Evolutionary conservation across 1,284 basidiomycete genomes (phyloP), one percentile per base, ranked within the genome.

Genomic region (Coniophora puteana): DNA sequence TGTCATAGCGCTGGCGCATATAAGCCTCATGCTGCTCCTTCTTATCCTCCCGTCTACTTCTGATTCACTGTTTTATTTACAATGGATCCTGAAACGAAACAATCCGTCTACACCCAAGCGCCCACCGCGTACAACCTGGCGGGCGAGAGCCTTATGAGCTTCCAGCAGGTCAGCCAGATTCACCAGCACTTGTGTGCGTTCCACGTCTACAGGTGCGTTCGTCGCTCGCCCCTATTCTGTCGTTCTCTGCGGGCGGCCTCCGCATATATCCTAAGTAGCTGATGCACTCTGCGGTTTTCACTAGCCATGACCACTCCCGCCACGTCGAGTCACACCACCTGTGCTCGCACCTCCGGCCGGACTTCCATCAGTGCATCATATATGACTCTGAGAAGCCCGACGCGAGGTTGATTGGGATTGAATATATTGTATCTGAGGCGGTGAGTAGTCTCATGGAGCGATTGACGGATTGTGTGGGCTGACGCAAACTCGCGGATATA

Each of bases 111-210:
- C 16, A 31, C 30, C 29, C 42, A 53, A 37, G 26, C 30, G 18
- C 28, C 40, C 5, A 29, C 40, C 12, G 30, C 24, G 12, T 61
- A 61, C 46, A 43, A 59, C 16, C 56, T 59, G 3, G 62, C 67
- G 5, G 66, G 64, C 4, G 53, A 55, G 17, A 63, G 61, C 1
- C 61, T 70, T 50, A 73, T 71, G 61, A 69, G 63, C 51, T 69
- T 74, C 52, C 55, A 53, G 27, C 74, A 72, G 8, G 65, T 75
- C 32, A 67, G 69, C 30, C 55, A 59, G 20, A 69, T 72, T 35
- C 69, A 74, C 44, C 69, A 74, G 46, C 72, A 76, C 48, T 57
- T 76, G 5, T 74, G 72, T 47, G 67, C 65, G 5, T 66, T 74
- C 41, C 71, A 69, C 42, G 41, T 56, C 16, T 61, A 66, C 37